phyloP scores from a whole-genome alignment of 2,329 filamentous ascomycete species.

The Proliferodiscus dingleyae region DNA sequence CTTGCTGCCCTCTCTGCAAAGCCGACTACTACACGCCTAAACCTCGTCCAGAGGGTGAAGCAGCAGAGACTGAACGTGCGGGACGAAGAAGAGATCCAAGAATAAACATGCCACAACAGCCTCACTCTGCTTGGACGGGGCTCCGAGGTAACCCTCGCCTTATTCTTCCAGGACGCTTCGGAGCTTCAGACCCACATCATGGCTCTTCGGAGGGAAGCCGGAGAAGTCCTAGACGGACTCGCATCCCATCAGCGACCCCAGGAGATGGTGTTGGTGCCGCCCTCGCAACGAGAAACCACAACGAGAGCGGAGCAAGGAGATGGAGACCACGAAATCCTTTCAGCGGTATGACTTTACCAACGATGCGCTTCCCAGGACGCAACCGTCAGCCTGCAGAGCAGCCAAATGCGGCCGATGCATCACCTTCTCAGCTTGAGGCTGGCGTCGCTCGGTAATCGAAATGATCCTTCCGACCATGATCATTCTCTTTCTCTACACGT shows the following conservation, averaged over 20 bases:
- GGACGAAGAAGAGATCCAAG: conserved; percentile 23
- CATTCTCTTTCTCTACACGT: neutral
- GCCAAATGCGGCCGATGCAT: conserved; percentile 12
- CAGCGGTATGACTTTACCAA: conserved; percentile 19
- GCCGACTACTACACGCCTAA: conserved; percentile 96
- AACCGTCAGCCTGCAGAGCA: conserved; percentile 12
- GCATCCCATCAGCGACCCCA: conserved; percentile 6
- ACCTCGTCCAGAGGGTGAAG: conserved; percentile 54
- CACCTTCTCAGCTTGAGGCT: conserved; percentile 33
- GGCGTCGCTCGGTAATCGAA: conserved; percentile 23
- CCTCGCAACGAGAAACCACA: neutral
- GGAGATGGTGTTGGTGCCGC: conserved; percentile 6
- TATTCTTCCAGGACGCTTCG: conserved; percentile 24
- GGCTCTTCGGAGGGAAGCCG: conserved; percentile 4
- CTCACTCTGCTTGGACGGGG: conserved; percentile 26
- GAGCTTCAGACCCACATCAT: neutral
- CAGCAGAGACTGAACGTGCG: conserved; percentile 24
- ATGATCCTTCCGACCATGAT: neutral
- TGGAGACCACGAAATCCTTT: conserved; percentile 27
- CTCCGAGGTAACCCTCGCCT: conserved; percentile 24
- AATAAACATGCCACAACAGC: conserved; percentile 24
- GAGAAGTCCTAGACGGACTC: conserved; percentile 14
- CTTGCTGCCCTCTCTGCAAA: conserved; percentile 96
- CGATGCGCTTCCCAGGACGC: conserved; percentile 19
- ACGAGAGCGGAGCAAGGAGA: conserved; percentile 13